Evolutionary conservation across 2,329 filamentous ascomycete genomes (phyloP).

Genomic region (Periconia sp.): DNA sequence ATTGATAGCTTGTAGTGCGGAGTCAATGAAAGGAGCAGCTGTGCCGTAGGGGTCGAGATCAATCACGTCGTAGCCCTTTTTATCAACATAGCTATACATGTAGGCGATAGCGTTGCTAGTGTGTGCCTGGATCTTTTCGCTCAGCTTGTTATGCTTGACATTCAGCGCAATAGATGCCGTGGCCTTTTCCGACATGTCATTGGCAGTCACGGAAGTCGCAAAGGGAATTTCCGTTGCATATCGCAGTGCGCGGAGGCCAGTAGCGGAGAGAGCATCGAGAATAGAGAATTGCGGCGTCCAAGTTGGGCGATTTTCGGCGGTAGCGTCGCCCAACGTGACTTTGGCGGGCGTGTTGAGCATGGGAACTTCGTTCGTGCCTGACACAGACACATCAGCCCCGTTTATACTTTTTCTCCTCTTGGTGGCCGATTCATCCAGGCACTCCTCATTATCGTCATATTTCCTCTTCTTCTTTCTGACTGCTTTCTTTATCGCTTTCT

Average conservation of each 20-base stretch:
- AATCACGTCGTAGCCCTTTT: conserved; percentile 80
- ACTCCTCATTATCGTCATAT: conserved; percentile 13
- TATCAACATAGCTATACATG: conserved; percentile 79
- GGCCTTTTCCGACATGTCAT: conserved; percentile 82
- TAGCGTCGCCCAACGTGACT: conserved; percentile 3
- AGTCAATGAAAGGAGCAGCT: conserved; percentile 89
- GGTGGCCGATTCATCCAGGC: conserved; percentile 13
- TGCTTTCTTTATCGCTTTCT: conserved; percentile 48
- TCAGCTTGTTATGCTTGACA: conserved; percentile 79
- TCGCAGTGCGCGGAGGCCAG: conserved; percentile 85
- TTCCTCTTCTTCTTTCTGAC: conserved; percentile 27
- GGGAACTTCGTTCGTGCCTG: conserved; percentile 10
- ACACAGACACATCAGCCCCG: conserved; percentile 4
- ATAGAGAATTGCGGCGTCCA: conserved; percentile 60
- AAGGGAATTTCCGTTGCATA: conserved; percentile 93
- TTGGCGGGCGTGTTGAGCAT: too few relatives aligned
- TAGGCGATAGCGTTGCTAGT: conserved; percentile 85
- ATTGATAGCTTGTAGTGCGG: conserved; percentile 83
- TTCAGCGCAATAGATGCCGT: conserved; percentile 84
- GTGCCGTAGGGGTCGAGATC: conserved; percentile 97
- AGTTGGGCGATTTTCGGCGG: conserved; percentile 12
- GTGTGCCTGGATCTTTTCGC: conserved; percentile 72
- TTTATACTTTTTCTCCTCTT: conserved; percentile 35
- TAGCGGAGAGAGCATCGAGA: conserved; percentile 92
- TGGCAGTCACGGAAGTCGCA: conserved; percentile 80